phyloP scores from a whole-genome alignment of 495 filamentous ascomycete species.

The Hyaloscypha finlandica region DNA sequence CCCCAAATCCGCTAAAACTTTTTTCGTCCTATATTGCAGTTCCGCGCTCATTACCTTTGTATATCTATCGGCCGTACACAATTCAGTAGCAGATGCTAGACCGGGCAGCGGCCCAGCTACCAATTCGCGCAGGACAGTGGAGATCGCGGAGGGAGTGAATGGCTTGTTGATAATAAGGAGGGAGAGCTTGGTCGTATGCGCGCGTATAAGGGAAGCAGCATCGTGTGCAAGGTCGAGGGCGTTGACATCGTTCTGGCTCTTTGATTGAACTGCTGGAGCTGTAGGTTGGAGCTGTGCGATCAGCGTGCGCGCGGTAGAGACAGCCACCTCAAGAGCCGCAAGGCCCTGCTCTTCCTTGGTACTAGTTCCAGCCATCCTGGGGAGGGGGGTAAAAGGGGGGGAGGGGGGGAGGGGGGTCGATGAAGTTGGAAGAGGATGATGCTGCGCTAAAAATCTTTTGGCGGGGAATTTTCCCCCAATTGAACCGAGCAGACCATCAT shows the following conservation, averaged over 20 bases:
- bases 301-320: constrained; percentile 33
- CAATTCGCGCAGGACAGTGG: constrained; percentile 64
- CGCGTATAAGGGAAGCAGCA: constrained; percentile 66
- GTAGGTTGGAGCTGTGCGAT: constrained; percentile 35
- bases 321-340: constrained; percentile 39
- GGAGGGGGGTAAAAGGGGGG: background rate
- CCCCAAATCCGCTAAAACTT: constrained; percentile 49
- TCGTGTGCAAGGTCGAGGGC: constrained; percentile 65
- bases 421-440: background rate
- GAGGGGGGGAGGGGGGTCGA: background rate
- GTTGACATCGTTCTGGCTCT: constrained; percentile 35
- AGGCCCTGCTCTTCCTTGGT: constrained; percentile 26
- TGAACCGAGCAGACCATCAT: background rate
- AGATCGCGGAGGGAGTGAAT: constrained; percentile 76
- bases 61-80: constrained; percentile 58
- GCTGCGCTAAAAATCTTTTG: constrained; percentile 2
- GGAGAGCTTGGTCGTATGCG: constrained; percentile 83
- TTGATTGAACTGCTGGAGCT: constrained; percentile 28
- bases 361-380: background rate
- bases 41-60: constrained; percentile 61
- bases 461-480: constrained; percentile 4
- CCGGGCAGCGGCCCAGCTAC: constrained; percentile 67
- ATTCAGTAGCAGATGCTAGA: constrained; percentile 66
- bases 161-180: constrained; percentile 82
- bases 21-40: constrained; percentile 45